These are phyloP conservation scores for Hura crepitans DNA, from an alignment of 441 rosid genomes.

Conservation along the genomic window DNA sequence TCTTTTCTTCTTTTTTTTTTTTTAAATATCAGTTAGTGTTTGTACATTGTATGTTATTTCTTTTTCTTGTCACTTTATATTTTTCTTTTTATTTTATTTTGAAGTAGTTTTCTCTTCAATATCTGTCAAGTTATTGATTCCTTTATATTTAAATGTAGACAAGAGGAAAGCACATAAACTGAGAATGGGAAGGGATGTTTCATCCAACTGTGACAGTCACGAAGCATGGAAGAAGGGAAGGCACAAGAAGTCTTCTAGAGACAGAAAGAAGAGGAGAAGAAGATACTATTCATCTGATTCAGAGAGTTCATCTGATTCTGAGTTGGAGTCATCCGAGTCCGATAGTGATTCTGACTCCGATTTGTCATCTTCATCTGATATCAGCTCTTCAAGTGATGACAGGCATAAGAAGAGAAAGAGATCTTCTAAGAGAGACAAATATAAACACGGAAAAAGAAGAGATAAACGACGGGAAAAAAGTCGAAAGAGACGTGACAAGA, in stretches of 20 bases:
- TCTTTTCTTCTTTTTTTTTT: too few species aligned
- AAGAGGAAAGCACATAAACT: constrained; percentile 48
- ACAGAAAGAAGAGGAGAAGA: constrained; percentile 68
- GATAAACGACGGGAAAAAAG: constrained; percentile 71
- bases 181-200: constrained; percentile 41
- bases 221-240: constrained; percentile 52
- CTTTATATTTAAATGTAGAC: constrained; percentile 31
- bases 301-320: constrained; percentile 53
- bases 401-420: constrained; percentile 70
- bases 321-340: constrained; percentile 56
- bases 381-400: constrained; percentile 85
- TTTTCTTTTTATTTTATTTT: neutral
- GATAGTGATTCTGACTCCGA: constrained; percentile 72
- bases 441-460: constrained; percentile 62
- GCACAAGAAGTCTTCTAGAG: constrained; percentile 68
- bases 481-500: constrained; percentile 61
- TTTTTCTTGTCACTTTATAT: neutral
- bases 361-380: constrained; percentile 59
- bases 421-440: constrained; percentile 65
- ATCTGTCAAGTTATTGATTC: neutral
- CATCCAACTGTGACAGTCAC: constrained; percentile 34
- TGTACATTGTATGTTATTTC: neutral
- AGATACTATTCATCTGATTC: constrained; percentile 56
- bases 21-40: neutral
- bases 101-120: neutral